These are phyloP conservation scores for Medicago ruthenica DNA, from an alignment of 306 rosid genomes.

Conservation along the genomic window DNA sequence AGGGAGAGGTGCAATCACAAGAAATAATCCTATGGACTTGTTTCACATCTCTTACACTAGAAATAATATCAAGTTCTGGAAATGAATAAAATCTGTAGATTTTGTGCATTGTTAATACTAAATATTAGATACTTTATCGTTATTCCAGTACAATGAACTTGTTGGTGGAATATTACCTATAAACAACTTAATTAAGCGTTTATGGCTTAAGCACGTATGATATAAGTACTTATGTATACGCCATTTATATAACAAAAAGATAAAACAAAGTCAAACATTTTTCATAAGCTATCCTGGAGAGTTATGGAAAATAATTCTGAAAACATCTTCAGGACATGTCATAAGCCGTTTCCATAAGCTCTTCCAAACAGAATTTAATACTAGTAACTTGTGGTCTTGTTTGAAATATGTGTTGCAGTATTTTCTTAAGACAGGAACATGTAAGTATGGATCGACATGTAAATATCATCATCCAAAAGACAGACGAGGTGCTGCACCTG, in stretches of 20 bases:
- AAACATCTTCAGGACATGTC: not conserved
- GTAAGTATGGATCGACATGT: constrained; percentile 95
- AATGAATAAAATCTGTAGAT: constrained; percentile 10
- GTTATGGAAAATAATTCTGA: not conserved
- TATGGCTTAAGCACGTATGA: not conserved
- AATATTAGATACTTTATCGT: constrained; percentile 29
- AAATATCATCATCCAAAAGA: constrained; percentile 97
- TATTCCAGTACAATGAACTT: constrained; percentile 14
- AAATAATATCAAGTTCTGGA: constrained; percentile 29
- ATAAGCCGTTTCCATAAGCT: not conserved
- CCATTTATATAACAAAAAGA: not conserved
- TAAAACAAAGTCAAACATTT: not conserved
- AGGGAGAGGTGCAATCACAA: too few relatives aligned
- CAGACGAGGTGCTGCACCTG: constrained; percentile 95
- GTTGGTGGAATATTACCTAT: constrained; percentile 5
- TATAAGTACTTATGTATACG: not conserved
- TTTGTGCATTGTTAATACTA: constrained; percentile 4
- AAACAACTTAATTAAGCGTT: not conserved
- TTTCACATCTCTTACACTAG: not conserved
- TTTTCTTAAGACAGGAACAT: constrained; percentile 96
- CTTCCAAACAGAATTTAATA: not conserved
- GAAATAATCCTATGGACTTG: constrained; percentile 14
- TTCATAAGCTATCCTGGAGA: not conserved
- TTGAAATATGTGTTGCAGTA: constrained; percentile 64
- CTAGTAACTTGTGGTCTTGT: constrained; percentile 34